Evolutionary conservation across 805 yeast genomes (phyloP), one percentile per base, ranked within the genome.

Genomic region (Metschnikowia bowlesiae): DNA sequence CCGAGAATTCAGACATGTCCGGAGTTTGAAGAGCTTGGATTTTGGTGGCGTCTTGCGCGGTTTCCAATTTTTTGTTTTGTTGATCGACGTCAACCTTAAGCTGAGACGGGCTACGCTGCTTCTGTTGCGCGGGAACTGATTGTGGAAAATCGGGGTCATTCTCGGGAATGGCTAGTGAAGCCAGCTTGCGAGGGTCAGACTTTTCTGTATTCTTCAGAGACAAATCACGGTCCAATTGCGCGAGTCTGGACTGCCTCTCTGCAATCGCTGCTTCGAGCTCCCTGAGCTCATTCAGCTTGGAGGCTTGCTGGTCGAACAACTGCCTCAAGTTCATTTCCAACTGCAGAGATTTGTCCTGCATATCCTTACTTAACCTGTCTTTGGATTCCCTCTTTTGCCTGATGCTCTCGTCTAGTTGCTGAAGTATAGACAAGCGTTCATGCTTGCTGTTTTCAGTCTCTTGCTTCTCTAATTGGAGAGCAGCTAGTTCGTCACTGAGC

Each of bases 1-100:
- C 69, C 3, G 72, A 58, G 31, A 69, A 63, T 51, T 71, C 75
- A n/a, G 65, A 62, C 45, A 71, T 60, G 38, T 64, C 68, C 31
- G 58, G 63, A 10, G 60, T 55, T 39, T 53, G 57, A 28, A 44
- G 39, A 4, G 34, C 46, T 36, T 44, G 46, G 40, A 44, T 44
- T 11, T 44, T 44, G 13, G 46, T 35, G 6, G 39, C 7, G 11
- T 35, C 40, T 29, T 42, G 38, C 9, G 4, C n/a, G 6, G 36
- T n/a, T 5, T 22, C 30, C 22, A 7, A 16, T 8, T 31, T 13
- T 10, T 10, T 18, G 11, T 16, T 14, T 18, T 29, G 22, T n/a
- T 9, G 31, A 13, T 42, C 14, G 36, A 13, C 22, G 8, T 41
- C 29, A 4, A 29, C 11, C 32, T 31, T 26, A 16, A 28, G n/a